phyloP scores from a whole-genome alignment of 768 basidiomycete genomes.

The Lentinula detonsa region DNA sequence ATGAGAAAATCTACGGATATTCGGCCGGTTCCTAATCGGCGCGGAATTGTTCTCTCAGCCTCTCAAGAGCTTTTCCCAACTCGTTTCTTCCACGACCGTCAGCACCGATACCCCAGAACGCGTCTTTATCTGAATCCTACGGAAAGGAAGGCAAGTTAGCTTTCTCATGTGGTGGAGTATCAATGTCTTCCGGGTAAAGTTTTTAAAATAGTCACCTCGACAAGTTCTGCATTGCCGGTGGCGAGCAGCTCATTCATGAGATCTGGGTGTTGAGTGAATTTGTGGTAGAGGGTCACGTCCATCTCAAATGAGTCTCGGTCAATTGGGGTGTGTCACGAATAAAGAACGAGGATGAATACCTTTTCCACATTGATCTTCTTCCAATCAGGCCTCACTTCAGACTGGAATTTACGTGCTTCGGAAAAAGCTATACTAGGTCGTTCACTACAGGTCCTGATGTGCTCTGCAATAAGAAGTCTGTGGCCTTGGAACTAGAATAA shows the following conservation, averaged over 20 bases:
- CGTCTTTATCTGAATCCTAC: conserved; percentile 69
- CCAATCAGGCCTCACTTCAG: conserved; percentile 62
- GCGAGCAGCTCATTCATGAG: conserved; percentile 53
- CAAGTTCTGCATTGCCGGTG: conserved; percentile 58
- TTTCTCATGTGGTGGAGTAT: neutral
- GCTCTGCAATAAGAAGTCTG: conserved; percentile 60
- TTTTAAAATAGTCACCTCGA: conserved; percentile 46
- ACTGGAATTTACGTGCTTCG: conserved; percentile 60
- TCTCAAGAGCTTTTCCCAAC: conserved; percentile 64
- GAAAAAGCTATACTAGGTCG: conserved; percentile 59
- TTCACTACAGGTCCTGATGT: conserved; percentile 59
- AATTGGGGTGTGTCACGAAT: neutral
- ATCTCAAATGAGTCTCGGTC: conserved; percentile 33
- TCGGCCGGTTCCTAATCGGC: conserved; percentile 9
- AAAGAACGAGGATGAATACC: conserved; percentile 24
- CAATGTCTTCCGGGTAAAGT: neutral
- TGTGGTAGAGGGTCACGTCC: conserved; percentile 58
- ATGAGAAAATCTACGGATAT: neutral
- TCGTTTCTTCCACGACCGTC: conserved; percentile 67
- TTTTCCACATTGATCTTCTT: conserved; percentile 60
- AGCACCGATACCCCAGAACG: conserved; percentile 73
- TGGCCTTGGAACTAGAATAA: conserved; percentile 48
- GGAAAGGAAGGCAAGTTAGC: neutral
- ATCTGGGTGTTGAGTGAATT: conserved; percentile 65
- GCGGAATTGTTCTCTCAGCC: conserved; percentile 52